Percentiles rank a stretch among this genome's conserved stretches.
These are phyloP conservation scores for Xanthoconium purpureum DNA, from an alignment of 768 basidiomycete genomes.

Conservation along the genomic window DNA sequence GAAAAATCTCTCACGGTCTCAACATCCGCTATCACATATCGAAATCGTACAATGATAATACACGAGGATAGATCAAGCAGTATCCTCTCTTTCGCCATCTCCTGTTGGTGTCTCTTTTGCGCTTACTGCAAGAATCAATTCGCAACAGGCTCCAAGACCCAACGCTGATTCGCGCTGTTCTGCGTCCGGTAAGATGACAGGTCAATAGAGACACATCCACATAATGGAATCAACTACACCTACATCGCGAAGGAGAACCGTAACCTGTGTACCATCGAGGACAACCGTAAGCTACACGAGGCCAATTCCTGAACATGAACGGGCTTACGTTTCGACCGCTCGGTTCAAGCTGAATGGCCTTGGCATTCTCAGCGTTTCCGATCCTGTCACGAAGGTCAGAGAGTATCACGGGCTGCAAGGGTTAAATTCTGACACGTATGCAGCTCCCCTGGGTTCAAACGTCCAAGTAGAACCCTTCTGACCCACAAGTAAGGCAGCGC, in stretches of 20 bases:
- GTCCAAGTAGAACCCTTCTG: neutral
- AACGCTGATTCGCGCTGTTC: neutral
- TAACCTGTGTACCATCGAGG: neutral
- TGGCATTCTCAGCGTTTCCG: neutral
- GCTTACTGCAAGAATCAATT: neutral
- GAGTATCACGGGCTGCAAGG: no score
- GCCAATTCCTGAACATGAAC: neutral
- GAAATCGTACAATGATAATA: no score
- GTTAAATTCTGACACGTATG: neutral
- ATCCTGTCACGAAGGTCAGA: neutral
- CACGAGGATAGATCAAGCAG: no score
- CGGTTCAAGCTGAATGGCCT: neutral
- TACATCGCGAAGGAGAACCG: neutral
- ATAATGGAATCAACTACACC: neutral
- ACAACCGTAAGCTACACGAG: neutral
- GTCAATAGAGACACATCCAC: neutral
- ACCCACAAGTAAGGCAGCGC: neutral
- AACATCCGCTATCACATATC: no score
- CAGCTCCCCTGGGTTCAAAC: neutral
- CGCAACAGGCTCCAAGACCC: neutral
- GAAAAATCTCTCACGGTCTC: no score
- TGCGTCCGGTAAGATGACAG: neutral
- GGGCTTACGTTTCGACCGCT: neutral
- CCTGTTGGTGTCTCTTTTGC: neutral
- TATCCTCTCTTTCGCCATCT: no score